Conservation (phyloP, 257 asterid genomes). For the Salvia miltiorrhiza region DNA sequence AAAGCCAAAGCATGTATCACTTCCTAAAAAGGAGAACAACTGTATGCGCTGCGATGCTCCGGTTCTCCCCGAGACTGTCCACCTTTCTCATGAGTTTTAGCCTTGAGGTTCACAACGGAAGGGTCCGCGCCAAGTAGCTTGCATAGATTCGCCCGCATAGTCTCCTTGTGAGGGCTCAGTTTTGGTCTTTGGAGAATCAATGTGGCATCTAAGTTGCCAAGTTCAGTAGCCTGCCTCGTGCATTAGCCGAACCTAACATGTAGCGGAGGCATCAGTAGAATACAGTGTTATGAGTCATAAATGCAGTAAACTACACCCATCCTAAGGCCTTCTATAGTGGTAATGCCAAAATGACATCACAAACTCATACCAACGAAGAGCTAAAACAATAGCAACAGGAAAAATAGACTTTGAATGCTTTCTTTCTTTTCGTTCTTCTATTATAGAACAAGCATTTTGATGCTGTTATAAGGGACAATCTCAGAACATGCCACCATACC, state of each 20-base stretch:
- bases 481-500: not conserved
- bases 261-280: not conserved
- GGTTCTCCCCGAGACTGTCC: slow-evolving; percentile 94
- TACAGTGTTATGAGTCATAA: not conserved
- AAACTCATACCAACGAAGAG: not conserved
- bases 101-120: slow-evolving; percentile 78
- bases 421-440: not conserved
- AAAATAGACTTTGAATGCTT: not conserved
- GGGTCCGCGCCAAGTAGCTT: slow-evolving; percentile 83
- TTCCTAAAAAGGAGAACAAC: slow-evolving; percentile 83
- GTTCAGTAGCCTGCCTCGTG: slow-evolving; percentile 88
- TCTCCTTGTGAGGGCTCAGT: slow-evolving; percentile 90
- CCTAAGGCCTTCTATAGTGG: not conserved
- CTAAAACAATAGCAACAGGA: not conserved
- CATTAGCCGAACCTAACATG: slow-evolving; percentile 83
- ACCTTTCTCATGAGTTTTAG: slow-evolving; percentile 97
- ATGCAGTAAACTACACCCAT: not conserved
- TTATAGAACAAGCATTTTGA: not conserved
- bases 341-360: not conserved
- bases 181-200: slow-evolving; percentile 93
- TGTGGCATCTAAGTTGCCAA: slow-evolving; percentile 86
- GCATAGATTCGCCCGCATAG: slow-evolving; percentile 70
- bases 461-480: not conserved
- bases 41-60: slow-evolving; percentile 96
- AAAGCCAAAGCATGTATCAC: slow-evolving; percentile 18